phyloP scores from a whole-genome alignment of 225 moss, liverwort and hornwort species.

The Physcomitrium patens region DNA sequence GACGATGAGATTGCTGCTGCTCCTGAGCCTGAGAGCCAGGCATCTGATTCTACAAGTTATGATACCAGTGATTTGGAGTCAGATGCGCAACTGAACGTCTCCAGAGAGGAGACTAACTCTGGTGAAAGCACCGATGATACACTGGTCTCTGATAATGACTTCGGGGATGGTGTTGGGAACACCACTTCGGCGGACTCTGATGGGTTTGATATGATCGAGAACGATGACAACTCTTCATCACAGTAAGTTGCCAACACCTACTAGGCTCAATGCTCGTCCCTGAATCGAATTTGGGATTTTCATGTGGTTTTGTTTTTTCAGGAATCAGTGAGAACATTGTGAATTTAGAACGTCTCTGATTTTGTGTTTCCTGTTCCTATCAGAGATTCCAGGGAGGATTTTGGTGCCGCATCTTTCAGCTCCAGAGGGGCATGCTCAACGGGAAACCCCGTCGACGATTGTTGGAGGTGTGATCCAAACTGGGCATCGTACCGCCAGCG shows the following conservation, averaged over 20 bases:
- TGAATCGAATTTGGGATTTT: background rate
- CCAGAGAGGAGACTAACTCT: too few relatives aligned
- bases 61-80: too few relatives aligned
- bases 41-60: too few relatives aligned
- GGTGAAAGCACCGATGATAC: too few relatives aligned
- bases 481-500: conserved; percentile 24
- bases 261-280: background rate
- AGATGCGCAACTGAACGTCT: too few relatives aligned
- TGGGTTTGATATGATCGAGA: background rate
- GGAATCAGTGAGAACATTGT: background rate
- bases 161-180: too few relatives aligned
- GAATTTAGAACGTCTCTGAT: background rate
- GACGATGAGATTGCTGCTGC: too few relatives aligned
- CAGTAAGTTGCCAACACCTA: background rate
- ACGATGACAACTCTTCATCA: background rate
- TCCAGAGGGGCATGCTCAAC: conserved; percentile 6
- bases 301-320: background rate
- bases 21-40: too few relatives aligned
- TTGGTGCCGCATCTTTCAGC: too few relatives aligned
- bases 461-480: conserved; percentile 31
- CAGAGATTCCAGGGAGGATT: background rate
- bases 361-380: background rate
- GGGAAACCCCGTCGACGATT: conserved; percentile 37
- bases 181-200: background rate
- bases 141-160: too few relatives aligned